These are phyloP conservation scores for Pichia inconspicua DNA, from an alignment of 1,139 yeast species.

Conservation along the genomic window DNA sequence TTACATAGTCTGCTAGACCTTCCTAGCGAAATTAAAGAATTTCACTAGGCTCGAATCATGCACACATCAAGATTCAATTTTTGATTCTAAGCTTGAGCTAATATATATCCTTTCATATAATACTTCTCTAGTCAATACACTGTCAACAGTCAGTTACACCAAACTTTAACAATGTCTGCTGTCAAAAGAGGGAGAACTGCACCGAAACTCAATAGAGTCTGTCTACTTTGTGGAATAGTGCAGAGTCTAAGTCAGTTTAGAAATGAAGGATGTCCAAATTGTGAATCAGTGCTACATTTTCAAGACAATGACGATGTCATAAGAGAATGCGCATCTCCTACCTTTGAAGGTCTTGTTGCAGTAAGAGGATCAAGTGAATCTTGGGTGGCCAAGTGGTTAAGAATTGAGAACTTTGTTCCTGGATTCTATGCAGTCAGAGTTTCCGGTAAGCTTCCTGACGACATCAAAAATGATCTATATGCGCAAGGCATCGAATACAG, in stretches of 20 bases:
- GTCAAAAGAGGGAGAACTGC: slow-evolving; percentile 26
- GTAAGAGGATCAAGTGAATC: slow-evolving; percentile 78
- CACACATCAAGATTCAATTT: not conserved
- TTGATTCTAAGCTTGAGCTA: too few species aligned
- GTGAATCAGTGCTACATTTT: slow-evolving; percentile 76
- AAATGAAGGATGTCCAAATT: slow-evolving; percentile 92
- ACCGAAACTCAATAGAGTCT: slow-evolving; percentile 78
- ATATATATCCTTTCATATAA: too few species aligned
- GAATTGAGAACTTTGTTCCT: slow-evolving; percentile 82
- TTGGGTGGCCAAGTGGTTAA: slow-evolving; percentile 97
- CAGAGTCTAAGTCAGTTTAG: slow-evolving; percentile 68
- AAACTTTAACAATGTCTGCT: not conserved
- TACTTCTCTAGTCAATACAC: not conserved
- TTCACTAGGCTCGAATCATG: too few species aligned
- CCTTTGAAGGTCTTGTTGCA: slow-evolving; percentile 93
- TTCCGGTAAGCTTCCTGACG: slow-evolving; percentile 86
- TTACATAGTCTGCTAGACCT: too few species aligned
- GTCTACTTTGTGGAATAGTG: slow-evolving; percentile 93
- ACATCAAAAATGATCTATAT: slow-evolving; percentile 64
- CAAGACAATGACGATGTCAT: slow-evolving; percentile 69
- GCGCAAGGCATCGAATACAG: slow-evolving; percentile 74
- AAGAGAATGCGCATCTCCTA: slow-evolving; percentile 91
- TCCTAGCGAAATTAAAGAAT: too few species aligned
- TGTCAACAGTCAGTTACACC: not conserved
- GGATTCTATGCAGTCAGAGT: slow-evolving; percentile 94